Conservation (phyloP, 2,329 filamentous ascomycete species). For the Conoideocrella luteorostrata region DNA sequence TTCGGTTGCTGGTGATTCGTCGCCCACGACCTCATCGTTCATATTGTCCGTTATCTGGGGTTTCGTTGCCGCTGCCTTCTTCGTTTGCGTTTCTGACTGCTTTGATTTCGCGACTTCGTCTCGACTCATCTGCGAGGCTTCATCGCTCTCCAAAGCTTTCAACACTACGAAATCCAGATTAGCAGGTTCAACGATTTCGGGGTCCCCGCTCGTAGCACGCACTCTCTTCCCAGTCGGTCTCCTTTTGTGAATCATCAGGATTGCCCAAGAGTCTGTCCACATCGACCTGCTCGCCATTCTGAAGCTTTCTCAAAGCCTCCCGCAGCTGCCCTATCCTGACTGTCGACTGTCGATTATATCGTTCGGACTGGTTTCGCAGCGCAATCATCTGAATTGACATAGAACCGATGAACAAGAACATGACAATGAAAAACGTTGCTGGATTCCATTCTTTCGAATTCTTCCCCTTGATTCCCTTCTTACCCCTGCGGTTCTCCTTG, state of each 20-base stretch:
- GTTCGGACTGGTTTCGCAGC: constrained; percentile 66
- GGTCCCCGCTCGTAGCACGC: constrained; percentile 20
- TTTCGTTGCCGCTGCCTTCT: constrained; percentile 8
- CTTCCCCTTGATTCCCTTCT: constrained; percentile 34
- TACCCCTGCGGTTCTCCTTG: constrained; percentile 32
- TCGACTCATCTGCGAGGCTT: constrained; percentile 43
- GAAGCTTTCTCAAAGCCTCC: constrained; percentile 67
- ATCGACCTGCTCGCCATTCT: constrained; percentile 71
- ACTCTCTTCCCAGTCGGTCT: constrained; percentile 86
- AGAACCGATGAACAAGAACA: constrained; percentile 83
- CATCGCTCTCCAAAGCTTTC: constrained; percentile 59
- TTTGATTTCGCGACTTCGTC: constrained; percentile 32
- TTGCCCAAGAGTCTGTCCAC: constrained; percentile 74
- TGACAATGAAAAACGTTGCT: constrained; percentile 73
- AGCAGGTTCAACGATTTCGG: background rate
- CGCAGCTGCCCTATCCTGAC: constrained; percentile 69
- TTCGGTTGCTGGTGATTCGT: constrained; percentile 17
- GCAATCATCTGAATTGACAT: constrained; percentile 92
- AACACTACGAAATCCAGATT: constrained; percentile 42
- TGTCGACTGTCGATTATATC: constrained; percentile 70
- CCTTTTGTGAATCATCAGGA: constrained; percentile 63
- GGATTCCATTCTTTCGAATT: constrained; percentile 65
- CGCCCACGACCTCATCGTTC: constrained; percentile 6
- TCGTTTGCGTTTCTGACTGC: constrained; percentile 15
- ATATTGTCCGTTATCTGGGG: constrained; percentile 7